These are phyloP conservation scores for Bauhinia variegata DNA, from an alignment of 306 rosid genomes.

Conservation along the genomic window DNA sequence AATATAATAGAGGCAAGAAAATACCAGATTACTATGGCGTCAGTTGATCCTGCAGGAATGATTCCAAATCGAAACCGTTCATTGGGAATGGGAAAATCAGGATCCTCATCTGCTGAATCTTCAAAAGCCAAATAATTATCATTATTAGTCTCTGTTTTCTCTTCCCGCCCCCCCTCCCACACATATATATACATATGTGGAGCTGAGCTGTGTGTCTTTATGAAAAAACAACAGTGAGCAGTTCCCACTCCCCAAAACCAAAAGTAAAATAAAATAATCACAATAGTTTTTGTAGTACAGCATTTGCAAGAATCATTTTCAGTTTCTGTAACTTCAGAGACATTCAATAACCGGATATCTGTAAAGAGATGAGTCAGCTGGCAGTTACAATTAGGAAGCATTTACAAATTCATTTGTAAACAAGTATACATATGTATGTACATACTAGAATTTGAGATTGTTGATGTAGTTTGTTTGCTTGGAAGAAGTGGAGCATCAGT, in stretches of 20 bases:
- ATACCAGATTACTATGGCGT: constrained; percentile 94
- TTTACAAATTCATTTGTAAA: constrained; percentile 31
- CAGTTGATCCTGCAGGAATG: constrained; percentile 97
- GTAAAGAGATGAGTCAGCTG: constrained; percentile 28
- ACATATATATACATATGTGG: not conserved
- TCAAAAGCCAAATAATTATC: constrained; percentile 38
- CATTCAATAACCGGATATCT: constrained; percentile 22
- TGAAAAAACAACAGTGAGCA: not conserved
- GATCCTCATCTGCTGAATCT: constrained; percentile 61
- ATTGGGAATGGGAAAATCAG: constrained; percentile 57
- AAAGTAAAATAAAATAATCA: not conserved
- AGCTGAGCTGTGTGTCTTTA: not conserved
- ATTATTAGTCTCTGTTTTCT: constrained; percentile 26
- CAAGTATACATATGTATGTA: constrained; percentile 37
- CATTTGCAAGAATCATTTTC: constrained; percentile 45
- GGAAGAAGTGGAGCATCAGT: constrained; percentile 69
- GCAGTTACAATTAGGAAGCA: constrained; percentile 35
- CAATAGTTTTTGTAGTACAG: constrained; percentile 5
- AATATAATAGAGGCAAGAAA: constrained; percentile 26
- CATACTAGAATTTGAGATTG: constrained; percentile 52
- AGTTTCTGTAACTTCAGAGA: constrained; percentile 42
- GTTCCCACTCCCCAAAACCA: not conserved
- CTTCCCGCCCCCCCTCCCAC: not conserved
- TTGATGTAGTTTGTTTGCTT: constrained; percentile 40
- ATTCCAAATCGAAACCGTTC: constrained; percentile 81